phyloP scores from a whole-genome alignment of 169 alveolate genomes.

The Theileria orientalis region DNA sequence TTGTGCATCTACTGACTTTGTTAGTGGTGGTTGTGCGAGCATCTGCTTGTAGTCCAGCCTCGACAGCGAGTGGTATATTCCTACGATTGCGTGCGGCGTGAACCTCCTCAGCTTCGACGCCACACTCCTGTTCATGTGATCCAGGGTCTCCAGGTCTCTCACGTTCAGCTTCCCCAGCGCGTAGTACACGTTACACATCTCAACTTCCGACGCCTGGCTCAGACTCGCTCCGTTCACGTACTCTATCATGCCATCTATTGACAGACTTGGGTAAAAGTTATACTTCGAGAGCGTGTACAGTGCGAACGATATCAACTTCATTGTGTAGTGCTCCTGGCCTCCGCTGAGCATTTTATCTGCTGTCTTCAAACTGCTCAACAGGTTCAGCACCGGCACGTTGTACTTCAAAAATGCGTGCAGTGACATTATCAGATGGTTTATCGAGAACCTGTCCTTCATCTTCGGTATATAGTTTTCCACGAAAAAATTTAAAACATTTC shows the following conservation, averaged over 20 bases:
- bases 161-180: constrained; percentile 50
- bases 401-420: constrained; percentile 39
- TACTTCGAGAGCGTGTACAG: constrained; percentile 59
- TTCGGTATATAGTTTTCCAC: constrained; percentile 29
- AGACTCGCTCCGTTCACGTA: background rate
- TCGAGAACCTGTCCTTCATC: constrained; percentile 15
- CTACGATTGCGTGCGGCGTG: constrained; percentile 51
- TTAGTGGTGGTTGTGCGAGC: background rate
- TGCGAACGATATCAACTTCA: constrained; percentile 47
- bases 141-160: constrained; percentile 19
- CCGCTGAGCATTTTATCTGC: constrained; percentile 19
- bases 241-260: background rate
- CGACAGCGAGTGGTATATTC: constrained; percentile 37
- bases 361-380: background rate
- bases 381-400: constrained; percentile 21
- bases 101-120: constrained; percentile 11
- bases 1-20: background rate
- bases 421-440: constrained; percentile 42
- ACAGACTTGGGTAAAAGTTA: constrained; percentile 21
- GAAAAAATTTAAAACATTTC: constrained; percentile 20
- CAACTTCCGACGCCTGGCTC: constrained; percentile 26
- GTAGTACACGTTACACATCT: constrained; percentile 44
- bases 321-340: constrained; percentile 1
- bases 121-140: constrained; percentile 9
- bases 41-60: constrained; percentile 19